Evolutionary conservation across 164 flowering plant species (phyloP), one percentile per base, ranked within the genome.

Genomic region (Annona cherimola): DNA sequence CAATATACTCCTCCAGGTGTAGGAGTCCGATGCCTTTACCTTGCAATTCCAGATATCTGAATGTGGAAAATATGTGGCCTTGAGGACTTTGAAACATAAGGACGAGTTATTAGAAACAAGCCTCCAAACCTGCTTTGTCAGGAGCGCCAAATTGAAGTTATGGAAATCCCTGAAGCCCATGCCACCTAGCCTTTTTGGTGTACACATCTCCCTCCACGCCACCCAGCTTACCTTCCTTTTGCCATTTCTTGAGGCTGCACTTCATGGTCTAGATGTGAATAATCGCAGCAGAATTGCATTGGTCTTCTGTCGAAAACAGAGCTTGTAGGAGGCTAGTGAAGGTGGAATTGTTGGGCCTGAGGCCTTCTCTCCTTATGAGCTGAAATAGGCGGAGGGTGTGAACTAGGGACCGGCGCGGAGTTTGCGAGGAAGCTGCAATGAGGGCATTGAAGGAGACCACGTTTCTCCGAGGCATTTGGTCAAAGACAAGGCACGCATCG

Each of bases 361-460:
- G 42, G 14, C 80, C 71, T 63, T 78, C 84, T 42, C 1, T 4
- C n/a, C 18, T 74, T 93, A 92, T 78, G 26, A 60, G 77, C 8
- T 74, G 26, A 61, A 83, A 57, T 67, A 92, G 42, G 11, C 59
- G 57, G 20, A 89, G 80, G 3, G 87, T 81, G 9, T 60, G 72
- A 65, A 46, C 1, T n/a, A n/a, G n/a, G 5, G 86, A 86, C 20
- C 68, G 45, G 18, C 61, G 45, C 12, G 83, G 75, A 44, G 61
- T 63, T 67, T 88, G 84, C 57, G 93, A 83, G 73, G 82, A 90
- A 14, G 93, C 88, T 0, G 97, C 54, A 39, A 92, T 83, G 66
- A 92, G 81, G 3, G 93, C 87, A 74, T 92, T 94, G 81, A 75
- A 94, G 2, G 95, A 84, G 67, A 94, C 88, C 18, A 80, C n/a